Conservation (phyloP, 768 basidiomycete species). For the Tephrocybe sp. region DNA sequence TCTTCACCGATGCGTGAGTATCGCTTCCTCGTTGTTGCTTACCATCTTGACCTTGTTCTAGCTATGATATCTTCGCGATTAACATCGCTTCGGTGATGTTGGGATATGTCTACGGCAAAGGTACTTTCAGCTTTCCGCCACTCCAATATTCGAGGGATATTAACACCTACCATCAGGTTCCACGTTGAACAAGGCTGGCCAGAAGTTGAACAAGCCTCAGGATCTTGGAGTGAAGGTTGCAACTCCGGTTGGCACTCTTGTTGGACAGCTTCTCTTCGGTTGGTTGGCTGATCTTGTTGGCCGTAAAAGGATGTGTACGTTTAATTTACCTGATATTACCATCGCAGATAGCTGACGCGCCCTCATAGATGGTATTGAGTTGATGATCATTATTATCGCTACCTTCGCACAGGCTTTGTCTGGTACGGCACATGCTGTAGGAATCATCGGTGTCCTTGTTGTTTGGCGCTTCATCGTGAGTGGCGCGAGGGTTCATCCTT, state of each 20-base stretch:
- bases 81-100: slow-evolving; percentile 84
- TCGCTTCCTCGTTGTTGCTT: not conserved
- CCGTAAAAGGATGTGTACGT: slow-evolving; percentile 78
- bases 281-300: slow-evolving; percentile 79
- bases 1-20: slow-evolving; percentile 83
- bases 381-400: slow-evolving; percentile 80
- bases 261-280: slow-evolving; percentile 78
- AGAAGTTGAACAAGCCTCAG: slow-evolving; percentile 56
- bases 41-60: slow-evolving; percentile 17
- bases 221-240: slow-evolving; percentile 79
- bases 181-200: slow-evolving; percentile 21
- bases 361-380: slow-evolving; percentile 60
- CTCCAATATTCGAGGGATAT: not conserved
- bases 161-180: slow-evolving; percentile 1
- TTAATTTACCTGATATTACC: not conserved
- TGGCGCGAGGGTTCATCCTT: not conserved
- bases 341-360: not conserved
- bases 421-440: slow-evolving; percentile 63
- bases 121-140: slow-evolving; percentile 15
- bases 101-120: slow-evolving; percentile 71
- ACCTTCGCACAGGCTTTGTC: slow-evolving; percentile 81
- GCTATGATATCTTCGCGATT: slow-evolving; percentile 89
- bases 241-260: slow-evolving; percentile 71
- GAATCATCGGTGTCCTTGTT: slow-evolving; percentile 74
- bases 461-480: slow-evolving; percentile 79